Conservation (phyloP, 306 rosid genomes). For the Rosa rugosa region DNA sequence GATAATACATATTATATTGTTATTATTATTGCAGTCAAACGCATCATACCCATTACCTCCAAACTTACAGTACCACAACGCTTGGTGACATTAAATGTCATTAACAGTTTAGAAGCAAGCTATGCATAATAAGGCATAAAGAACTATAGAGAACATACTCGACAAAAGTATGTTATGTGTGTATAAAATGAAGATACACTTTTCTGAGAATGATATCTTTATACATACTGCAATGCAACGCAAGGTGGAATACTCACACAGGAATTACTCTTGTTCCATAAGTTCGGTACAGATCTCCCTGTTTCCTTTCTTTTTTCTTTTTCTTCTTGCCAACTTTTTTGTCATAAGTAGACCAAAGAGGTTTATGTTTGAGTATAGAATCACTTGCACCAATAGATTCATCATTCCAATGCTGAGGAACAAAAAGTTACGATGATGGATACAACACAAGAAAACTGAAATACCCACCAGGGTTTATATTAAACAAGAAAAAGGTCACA, state of each 20-base stretch:
- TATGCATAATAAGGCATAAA: no score
- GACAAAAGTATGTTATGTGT: neutral
- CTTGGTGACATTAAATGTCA: neutral
- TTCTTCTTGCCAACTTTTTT: constrained; percentile 55
- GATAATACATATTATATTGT: neutral
- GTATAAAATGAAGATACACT: neutral
- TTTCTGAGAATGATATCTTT: neutral
- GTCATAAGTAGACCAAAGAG: constrained; percentile 89
- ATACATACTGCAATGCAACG: constrained; percentile 28
- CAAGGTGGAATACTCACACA: constrained; percentile 66
- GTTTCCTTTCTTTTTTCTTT: constrained; percentile 56
- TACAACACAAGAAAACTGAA: constrained; percentile 10
- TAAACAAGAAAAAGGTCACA: neutral
- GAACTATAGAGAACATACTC: no score
- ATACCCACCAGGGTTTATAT: neutral
- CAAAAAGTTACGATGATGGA: constrained; percentile 15
- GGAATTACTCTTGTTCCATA: constrained; percentile 98
- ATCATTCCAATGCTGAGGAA: constrained; percentile 69
- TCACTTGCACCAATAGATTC: constrained; percentile 61
- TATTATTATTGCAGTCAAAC: neutral
- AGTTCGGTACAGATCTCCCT: constrained; percentile 76
- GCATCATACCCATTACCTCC: neutral
- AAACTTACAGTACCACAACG: neutral
- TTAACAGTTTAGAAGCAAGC: neutral
- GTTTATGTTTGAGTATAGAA: constrained; percentile 88